phyloP scores from a whole-genome alignment of 2,329 filamentous ascomycete genomes.

The Colletotrichum siamense region DNA sequence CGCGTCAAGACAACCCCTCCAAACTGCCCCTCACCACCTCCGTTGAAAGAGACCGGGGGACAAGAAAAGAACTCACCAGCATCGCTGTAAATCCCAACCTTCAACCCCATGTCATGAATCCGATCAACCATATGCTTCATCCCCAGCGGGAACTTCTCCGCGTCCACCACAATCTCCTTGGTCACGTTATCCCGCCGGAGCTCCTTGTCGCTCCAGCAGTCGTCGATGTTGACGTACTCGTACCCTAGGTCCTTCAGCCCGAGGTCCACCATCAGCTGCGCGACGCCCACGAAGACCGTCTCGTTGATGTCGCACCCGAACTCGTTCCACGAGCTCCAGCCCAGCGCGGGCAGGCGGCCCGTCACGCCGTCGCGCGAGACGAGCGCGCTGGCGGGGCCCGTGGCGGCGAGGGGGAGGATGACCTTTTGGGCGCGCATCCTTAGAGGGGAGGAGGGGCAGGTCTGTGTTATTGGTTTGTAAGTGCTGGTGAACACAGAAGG shows the following conservation, averaged over 20 bases:
- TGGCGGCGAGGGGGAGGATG: not conserved
- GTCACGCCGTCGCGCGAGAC: constrained; percentile 20
- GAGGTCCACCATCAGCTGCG: constrained; percentile 50
- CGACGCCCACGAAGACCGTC: constrained; percentile 51
- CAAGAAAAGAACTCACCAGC: constrained; percentile 40
- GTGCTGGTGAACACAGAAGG: not conserved
- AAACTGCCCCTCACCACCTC: not conserved
- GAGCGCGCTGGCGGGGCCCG: constrained; percentile 9
- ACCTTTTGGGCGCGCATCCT: not conserved
- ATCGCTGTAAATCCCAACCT: constrained; percentile 68
- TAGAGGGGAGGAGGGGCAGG: not conserved
- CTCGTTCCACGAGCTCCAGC: constrained; percentile 60
- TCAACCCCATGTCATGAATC: constrained; percentile 62
- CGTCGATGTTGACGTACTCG: constrained; percentile 65
- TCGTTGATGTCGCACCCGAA: constrained; percentile 57
- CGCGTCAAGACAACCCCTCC: not conserved
- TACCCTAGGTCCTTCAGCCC: constrained; percentile 61
- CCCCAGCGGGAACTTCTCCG: constrained; percentile 60
- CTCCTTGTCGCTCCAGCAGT: constrained; percentile 61
- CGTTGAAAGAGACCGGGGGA: too few species aligned
- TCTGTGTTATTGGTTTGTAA: not conserved
- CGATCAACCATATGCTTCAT: constrained; percentile 58
- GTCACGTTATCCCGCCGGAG: constrained; percentile 44
- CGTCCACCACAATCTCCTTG: constrained; percentile 50
- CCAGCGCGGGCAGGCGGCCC: constrained; percentile 42